phyloP scores from a whole-genome alignment of 345 rosid species.

The Rhizophora mangle region DNA sequence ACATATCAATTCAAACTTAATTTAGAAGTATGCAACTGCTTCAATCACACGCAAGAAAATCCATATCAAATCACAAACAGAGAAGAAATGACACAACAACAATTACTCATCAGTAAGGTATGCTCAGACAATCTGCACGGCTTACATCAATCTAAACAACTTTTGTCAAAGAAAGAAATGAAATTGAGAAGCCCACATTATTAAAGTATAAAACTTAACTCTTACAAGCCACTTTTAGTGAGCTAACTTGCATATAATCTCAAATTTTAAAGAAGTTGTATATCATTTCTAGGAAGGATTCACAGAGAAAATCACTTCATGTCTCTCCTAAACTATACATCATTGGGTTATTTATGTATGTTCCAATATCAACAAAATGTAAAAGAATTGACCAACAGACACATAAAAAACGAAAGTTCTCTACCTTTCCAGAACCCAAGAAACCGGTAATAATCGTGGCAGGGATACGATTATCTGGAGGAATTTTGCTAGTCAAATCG shows the following conservation, averaged over 20 bases:
- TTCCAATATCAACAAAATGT: background rate
- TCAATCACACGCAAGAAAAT: background rate
- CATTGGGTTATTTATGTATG: no score
- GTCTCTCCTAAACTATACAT: no score
- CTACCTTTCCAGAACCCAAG: background rate
- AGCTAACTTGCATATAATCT: background rate
- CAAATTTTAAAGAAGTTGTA: no score
- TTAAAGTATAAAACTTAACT: background rate
- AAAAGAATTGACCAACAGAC: no score
- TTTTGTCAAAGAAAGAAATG: background rate
- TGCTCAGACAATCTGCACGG: background rate
- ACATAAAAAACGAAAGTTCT: no score
- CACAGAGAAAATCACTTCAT: background rate
- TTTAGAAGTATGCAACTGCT: background rate
- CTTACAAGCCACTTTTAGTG: background rate
- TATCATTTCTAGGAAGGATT: no score
- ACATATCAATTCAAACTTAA: background rate
- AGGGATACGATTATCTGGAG: conserved; percentile 81
- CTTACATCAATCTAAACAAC: background rate
- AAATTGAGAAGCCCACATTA: background rate
- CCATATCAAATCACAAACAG: background rate
- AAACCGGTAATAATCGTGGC: conserved; percentile 95
- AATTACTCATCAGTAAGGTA: background rate
- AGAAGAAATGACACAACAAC: conserved; percentile 19
- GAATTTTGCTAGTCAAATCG: conserved; percentile 62